These are phyloP conservation scores for Penicillium steckii DNA, from an alignment of 495 filamentous ascomycete species.

Conservation along the genomic window DNA sequence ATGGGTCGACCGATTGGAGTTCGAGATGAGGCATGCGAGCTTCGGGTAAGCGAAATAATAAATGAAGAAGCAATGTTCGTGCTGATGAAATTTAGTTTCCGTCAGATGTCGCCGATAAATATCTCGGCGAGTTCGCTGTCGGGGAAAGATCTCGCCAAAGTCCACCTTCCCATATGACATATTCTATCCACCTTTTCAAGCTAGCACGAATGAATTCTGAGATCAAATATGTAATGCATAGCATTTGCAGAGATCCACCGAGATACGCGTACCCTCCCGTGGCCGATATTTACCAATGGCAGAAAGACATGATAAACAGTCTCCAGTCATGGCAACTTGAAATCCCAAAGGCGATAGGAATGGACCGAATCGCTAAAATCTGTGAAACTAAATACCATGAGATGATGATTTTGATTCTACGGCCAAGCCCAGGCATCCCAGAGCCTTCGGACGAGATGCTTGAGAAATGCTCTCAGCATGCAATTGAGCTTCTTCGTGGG, in stretches of 20 bases:
- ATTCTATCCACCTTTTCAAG: conserved; percentile 43
- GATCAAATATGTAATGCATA: conserved; percentile 50
- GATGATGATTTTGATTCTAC: conserved; percentile 41
- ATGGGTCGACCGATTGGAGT: conserved; percentile 51
- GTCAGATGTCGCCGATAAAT: conserved; percentile 28
- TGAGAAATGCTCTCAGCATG: conserved; percentile 36
- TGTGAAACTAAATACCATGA: conserved; percentile 44
- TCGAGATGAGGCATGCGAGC: conserved; percentile 48
- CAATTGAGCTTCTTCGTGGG: conserved; percentile 30
- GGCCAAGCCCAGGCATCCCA: conserved; percentile 43
- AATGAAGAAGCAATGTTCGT: neutral
- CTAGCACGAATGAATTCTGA: conserved; percentile 44
- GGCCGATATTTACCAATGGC: conserved; percentile 39
- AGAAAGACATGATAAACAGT: conserved; percentile 34
- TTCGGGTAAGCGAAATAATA: conserved; percentile 30
- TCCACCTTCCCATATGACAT: conserved; percentile 37
- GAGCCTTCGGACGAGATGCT: conserved; percentile 36
- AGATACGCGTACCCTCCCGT: conserved; percentile 40
- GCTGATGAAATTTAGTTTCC: conserved; percentile 26
- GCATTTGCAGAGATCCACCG: conserved; percentile 37
- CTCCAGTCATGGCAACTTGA: conserved; percentile 32
- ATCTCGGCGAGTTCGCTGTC: conserved; percentile 12
- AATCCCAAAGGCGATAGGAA: conserved; percentile 23
- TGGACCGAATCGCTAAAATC: conserved; percentile 20
- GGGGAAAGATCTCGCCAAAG: neutral